A percentile compares a stretch with the other conserved stretches of the same genome.
Conservation (phyloP, 116 monocot species). For the Trichopus zeylanicus region DNA sequence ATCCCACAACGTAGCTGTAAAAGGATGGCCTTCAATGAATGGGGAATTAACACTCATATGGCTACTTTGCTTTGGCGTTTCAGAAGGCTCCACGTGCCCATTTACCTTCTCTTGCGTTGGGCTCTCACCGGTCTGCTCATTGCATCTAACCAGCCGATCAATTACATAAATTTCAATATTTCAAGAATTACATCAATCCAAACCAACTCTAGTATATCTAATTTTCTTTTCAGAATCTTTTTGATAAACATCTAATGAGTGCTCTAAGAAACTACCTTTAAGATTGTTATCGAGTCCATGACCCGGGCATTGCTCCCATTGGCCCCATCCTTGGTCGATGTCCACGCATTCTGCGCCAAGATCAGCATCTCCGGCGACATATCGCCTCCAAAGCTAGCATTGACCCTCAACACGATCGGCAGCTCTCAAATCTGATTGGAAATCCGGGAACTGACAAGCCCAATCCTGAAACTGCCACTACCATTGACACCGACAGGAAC, state of each 20-base stretch:
- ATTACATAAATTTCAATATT: conserved; percentile 28
- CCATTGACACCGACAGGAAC: conserved; percentile 26
- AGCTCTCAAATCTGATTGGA: not conserved
- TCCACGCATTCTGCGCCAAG: conserved; percentile 47
- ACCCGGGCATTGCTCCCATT: conserved; percentile 59
- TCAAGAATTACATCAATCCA: not conserved
- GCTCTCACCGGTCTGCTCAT: conserved; percentile 31
- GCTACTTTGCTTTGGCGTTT: conserved; percentile 13
- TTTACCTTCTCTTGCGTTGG: conserved; percentile 16
- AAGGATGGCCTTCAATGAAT: conserved; percentile 62
- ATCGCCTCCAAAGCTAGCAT: conserved; percentile 42
- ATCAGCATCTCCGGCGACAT: conserved; percentile 4
- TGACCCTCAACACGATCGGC: conserved; percentile 46
- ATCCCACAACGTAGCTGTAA: conserved; percentile 74
- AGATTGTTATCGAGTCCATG: conserved; percentile 7
- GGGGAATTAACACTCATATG: conserved; percentile 32
- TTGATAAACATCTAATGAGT: not conserved
- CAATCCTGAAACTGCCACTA: conserved; percentile 41
- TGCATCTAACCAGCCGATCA: conserved; percentile 76
- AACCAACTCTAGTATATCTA: conserved; percentile 13
- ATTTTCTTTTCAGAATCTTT: not conserved
- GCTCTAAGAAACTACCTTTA: conserved; percentile 26
- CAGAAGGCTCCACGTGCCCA: conserved; percentile 5
- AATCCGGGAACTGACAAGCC: conserved; percentile 30
- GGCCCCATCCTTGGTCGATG: conserved; percentile 46